Evolutionary conservation across 768 basidiomycete genomes (phyloP).

Genomic region (Mycena haematopus): DNA sequence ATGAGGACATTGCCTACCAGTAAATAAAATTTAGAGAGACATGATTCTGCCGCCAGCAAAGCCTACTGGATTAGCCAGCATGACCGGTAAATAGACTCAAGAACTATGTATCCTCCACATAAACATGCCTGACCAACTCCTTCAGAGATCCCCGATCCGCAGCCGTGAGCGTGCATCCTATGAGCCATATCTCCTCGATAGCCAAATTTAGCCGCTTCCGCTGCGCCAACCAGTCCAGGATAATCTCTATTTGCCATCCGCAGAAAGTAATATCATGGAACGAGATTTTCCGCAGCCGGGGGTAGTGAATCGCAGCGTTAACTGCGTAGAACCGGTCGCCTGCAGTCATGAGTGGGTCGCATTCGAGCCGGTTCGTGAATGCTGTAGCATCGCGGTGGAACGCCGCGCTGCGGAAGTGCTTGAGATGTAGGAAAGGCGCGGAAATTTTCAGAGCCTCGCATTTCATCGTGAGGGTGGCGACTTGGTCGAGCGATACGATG

Average conservation of each 20-base stretch:
- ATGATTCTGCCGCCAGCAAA: too few relatives aligned
- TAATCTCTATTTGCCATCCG: constrained; percentile 2
- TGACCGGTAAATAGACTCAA: too few relatives aligned
- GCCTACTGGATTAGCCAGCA: too few relatives aligned
- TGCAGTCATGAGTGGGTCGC: constrained; percentile 19
- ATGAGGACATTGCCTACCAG: too few relatives aligned
- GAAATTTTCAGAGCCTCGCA: background rate
- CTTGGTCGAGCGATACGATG: constrained; percentile 9
- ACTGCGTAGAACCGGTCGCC: constrained; percentile 16
- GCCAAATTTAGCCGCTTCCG: constrained; percentile 15
- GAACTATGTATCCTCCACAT: background rate
- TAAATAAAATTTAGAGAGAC: too few relatives aligned
- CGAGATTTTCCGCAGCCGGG: background rate
- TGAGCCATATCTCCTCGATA: constrained; percentile 12
- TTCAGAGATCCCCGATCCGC: constrained; percentile 15
- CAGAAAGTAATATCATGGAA: constrained; percentile 2
- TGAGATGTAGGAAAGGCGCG: background rate
- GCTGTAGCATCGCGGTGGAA: constrained; percentile 1
- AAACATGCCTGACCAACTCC: constrained; percentile 9
- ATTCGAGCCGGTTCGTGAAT: constrained; percentile 10
- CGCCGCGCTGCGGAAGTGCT: constrained; percentile 3
- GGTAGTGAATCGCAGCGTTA: constrained; percentile 8
- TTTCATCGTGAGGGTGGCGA: background rate
- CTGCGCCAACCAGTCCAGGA: constrained; percentile 25
- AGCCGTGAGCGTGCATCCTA: background rate